Conservation (phyloP, 768 basidiomycete species). For the Tubosaeta sp. region DNA sequence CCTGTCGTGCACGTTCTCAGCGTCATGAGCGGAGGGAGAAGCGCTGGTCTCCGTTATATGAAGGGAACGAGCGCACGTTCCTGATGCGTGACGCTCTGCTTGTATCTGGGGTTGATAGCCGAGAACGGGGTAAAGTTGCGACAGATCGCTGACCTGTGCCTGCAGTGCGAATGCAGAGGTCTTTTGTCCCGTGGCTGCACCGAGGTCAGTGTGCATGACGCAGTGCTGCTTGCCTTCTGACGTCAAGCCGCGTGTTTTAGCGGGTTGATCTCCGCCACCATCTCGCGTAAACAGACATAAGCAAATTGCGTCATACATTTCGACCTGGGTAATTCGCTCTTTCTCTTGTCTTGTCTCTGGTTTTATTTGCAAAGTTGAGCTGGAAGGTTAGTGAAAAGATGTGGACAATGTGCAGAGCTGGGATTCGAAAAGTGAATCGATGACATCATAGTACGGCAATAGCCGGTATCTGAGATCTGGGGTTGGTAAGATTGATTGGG, state of each 20-base stretch:
- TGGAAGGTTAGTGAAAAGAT: neutral
- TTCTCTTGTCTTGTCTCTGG: neutral
- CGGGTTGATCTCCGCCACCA: conserved; percentile 59
- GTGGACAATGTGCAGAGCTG: neutral
- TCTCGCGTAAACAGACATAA: conserved; percentile 42
- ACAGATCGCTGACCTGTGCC: conserved; percentile 11
- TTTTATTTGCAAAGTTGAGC: neutral
- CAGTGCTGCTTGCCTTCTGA: conserved; percentile 16
- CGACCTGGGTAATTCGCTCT: conserved; percentile 16
- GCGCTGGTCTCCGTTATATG: conserved; percentile 5
- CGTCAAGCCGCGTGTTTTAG: conserved; percentile 33
- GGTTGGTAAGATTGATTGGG: conserved; percentile 23
- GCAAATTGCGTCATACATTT: conserved; percentile 26
- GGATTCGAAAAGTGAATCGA: conserved; percentile 12
- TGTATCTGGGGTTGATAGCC: conserved; percentile 12
- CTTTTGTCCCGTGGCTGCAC: conserved; percentile 81
- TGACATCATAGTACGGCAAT: conserved; percentile 30
- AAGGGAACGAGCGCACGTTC: conserved; percentile 7
- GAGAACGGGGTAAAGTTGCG: conserved; percentile 8
- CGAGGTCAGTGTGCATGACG: conserved; percentile 55
- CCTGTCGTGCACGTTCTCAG: conserved; percentile 4
- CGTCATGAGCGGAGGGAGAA: neutral
- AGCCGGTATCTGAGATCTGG: conserved; percentile 34
- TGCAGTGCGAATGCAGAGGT: conserved; percentile 76
- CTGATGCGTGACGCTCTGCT: neutral